Conservation (phyloP, 148 eudicot genomes). For the Euryodendron excelsum region DNA sequence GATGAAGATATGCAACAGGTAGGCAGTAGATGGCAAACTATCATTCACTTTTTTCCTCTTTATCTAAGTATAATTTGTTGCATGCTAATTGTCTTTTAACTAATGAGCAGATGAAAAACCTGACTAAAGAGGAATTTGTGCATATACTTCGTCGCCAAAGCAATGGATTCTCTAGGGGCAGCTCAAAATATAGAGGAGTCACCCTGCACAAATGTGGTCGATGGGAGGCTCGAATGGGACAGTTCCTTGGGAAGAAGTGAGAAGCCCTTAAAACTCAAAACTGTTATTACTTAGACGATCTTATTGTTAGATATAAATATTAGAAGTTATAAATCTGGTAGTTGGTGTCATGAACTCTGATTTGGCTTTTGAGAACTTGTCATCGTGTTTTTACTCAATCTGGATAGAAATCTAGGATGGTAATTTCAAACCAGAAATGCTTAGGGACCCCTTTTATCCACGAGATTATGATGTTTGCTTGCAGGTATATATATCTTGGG, state of each 20-base stretch:
- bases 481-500: slow-evolving; percentile 89
- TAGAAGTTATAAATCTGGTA: background rate
- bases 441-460: slow-evolving; percentile 37
- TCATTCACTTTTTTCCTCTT: background rate
- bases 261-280: background rate
- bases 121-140: slow-evolving; percentile 81
- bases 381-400: background rate
- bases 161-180: slow-evolving; percentile 72
- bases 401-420: slow-evolving; percentile 10
- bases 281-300: background rate
- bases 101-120: slow-evolving; percentile 47
- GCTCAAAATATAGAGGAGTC: slow-evolving; percentile 78
- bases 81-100: background rate
- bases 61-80: background rate
- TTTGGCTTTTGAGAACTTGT: background rate
- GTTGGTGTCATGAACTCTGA: background rate
- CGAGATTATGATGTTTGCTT: slow-evolving; percentile 53
- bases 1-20: slow-evolving; percentile 88
- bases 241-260: slow-evolving; percentile 77
- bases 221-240: slow-evolving; percentile 93
- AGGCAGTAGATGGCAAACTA: background rate
- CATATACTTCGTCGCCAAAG: slow-evolving; percentile 85
- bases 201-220: slow-evolving; percentile 85
- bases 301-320: background rate
- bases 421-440: slow-evolving; percentile 12